Evolutionary conservation across 257 asterid species (phyloP), one percentile per base, ranked within the genome.

Genomic region (Agastache rugosa): DNA sequence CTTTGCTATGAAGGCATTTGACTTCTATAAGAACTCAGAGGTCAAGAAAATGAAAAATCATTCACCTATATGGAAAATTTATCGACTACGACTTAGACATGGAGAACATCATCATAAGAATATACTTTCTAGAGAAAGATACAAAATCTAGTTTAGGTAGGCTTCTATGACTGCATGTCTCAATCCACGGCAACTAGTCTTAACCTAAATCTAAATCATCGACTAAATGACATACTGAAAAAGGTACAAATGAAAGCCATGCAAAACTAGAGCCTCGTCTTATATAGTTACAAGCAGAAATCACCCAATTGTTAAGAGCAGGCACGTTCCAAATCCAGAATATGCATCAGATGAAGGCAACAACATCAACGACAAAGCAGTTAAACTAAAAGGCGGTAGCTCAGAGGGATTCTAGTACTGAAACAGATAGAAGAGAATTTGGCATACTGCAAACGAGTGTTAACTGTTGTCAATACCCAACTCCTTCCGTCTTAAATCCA

Each of bases 401-500:
- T 22, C 11, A 11, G 15, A 12, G 4, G 44, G 44, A 67, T 45
- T 50, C 70, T 20, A n/a, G 34, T 51, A 39, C 25, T 44, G 5
- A 55, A 45, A 34, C 9, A 0, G 22, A 51, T 44, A 22, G 19
- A 66, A 72, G 47, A 69, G 42, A 53, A 29, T 20, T 9, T 23
- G 62, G n/a, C 29, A 22, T 63, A 44, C 37, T 37, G 72, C 65
- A 55, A 63, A 44, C 16, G 64, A 19, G 41, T 2, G 15, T 59
- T 45, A 84, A 25, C 20, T 77, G 63, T 35, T 72, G 48, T 82
- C 80, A 3, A 80, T 41, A 8, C 81, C 83, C 76, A 84, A 48
- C 74, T 84, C 89, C 85, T 78, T 86, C 39, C 67, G 87, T 76
- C 76, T 84, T 16, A 86, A 76, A 60, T 84, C 91, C 76, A 84